phyloP scores from a whole-genome alignment of 441 rosid genomes.

The Adansonia gregorii region DNA sequence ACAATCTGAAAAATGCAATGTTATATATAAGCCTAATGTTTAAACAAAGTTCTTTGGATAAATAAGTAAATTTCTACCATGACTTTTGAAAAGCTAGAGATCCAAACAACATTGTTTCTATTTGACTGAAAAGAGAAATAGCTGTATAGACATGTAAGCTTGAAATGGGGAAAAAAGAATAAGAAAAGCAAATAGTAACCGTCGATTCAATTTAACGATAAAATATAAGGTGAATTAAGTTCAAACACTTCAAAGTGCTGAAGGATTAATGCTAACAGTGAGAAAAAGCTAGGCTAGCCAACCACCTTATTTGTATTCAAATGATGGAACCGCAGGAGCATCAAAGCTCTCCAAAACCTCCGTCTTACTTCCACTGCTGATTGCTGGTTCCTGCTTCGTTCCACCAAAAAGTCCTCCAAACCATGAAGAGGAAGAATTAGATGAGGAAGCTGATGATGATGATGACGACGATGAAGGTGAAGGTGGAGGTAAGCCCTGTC shows the following conservation, averaged over 20 bases:
- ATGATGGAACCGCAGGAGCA: conserved; percentile 50
- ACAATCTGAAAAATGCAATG: conserved; percentile 21
- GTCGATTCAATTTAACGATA: background rate
- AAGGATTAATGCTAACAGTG: background rate
- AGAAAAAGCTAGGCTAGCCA: background rate
- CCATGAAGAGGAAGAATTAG: conserved; percentile 47
- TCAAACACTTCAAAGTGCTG: conserved; percentile 7
- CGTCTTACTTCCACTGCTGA: conserved; percentile 38
- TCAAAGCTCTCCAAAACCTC: conserved; percentile 55
- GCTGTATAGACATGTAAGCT: background rate
- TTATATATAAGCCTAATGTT: background rate
- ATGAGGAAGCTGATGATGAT: conserved; percentile 22
- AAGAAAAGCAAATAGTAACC: background rate
- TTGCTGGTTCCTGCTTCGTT: conserved; percentile 41
- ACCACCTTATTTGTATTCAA: conserved; percentile 46
- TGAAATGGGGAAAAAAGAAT: background rate
- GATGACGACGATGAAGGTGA: background rate
- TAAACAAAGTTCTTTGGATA: background rate
- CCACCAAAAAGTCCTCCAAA: conserved; percentile 57
- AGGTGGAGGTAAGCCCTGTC: conserved; percentile 21
- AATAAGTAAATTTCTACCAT: conserved; percentile 51
- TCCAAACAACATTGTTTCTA: background rate
- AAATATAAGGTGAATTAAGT: background rate
- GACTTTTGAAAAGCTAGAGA: background rate
- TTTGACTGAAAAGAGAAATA: background rate